Base-by-base conservation (phyloP, 768 basidiomycete species). In the Trametopsis cervina region DNA sequence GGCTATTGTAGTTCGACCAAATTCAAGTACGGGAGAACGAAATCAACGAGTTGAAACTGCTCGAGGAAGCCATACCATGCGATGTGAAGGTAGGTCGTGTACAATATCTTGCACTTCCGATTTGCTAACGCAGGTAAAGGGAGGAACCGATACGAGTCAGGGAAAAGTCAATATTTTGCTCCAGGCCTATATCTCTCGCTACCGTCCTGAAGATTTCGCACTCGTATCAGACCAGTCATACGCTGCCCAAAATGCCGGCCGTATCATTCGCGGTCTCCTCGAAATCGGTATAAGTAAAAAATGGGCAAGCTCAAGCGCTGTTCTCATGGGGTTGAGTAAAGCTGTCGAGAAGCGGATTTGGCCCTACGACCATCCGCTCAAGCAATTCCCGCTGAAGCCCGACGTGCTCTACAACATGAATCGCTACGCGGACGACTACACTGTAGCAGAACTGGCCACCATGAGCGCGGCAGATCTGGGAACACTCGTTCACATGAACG, bases 161-260 rank as follows among this genome's bases (percentile, higher is more conserved):
- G 90, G 80, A 41, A 99, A 99, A 69, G 92, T 94, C 67, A 98
- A 97, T 63, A 89, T 98, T 52, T 75, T 98, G 15, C 72, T 99
- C 18, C 96, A 99, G 67, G 86, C 80, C 1, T 89, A 79, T 64
- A 91, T 99, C 53, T 96, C 92, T 29, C 69, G 77, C 40, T 74
- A 79, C 38, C 69, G 71, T n/a, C 70, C 96, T 12, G 87, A 96
- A 51, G 96, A 99, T 66, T 99, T 96, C 58, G 96, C 96, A 7
- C 71, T 99, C 50, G 85, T 98, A 5, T 98, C 96, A 0, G 96
- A 99, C 61, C 85, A 81, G 60, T 90, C 85, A 1, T 99, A 95
- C 60, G 90, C 83, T 36, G 89, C 93, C 20, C 94, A 97, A 61
- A 99, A 98, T 58, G 89, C 85, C 13, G 93, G 87, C 15, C 87